Conservation (phyloP, 148 eudicot genomes). For the Rhododendron griersonianum region DNA sequence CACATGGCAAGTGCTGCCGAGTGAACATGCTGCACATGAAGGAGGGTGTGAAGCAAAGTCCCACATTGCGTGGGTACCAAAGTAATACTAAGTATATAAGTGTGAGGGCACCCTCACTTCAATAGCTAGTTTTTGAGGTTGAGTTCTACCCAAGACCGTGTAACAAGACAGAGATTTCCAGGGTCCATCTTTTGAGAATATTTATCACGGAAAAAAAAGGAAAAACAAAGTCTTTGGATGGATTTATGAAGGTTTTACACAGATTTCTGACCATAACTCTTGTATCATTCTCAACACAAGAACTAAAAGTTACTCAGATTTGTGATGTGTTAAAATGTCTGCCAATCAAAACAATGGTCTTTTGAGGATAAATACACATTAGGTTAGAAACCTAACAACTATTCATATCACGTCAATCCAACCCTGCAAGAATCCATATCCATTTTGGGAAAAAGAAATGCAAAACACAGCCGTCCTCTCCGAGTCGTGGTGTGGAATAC, state of each 20-base stretch:
- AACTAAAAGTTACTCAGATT: not conserved
- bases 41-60: no score
- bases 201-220: not conserved
- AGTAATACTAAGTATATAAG: no score
- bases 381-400: not conserved
- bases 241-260: not conserved
- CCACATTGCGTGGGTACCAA: no score
- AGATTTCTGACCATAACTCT: not conserved
- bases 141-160: no score
- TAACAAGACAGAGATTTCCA: not conserved
- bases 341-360: not conserved
- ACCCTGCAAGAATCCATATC: not conserved
- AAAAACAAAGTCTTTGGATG: not conserved
- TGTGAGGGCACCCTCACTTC: no score
- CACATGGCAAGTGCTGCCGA: no score
- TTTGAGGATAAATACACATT: not conserved
- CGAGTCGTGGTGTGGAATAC: not conserved
- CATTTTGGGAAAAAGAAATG: not conserved
- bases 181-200: not conserved
- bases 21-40: no score
- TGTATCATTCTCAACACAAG: not conserved
- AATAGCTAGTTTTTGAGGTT: no score
- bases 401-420: not conserved
- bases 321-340: not conserved
- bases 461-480: not conserved